A percentile compares a stretch with the other conserved stretches of the same genome.
Evolutionary conservation across 2,329 filamentous ascomycete genomes (phyloP).

Genomic region (Pseudogymnoascus sp.): DNA sequence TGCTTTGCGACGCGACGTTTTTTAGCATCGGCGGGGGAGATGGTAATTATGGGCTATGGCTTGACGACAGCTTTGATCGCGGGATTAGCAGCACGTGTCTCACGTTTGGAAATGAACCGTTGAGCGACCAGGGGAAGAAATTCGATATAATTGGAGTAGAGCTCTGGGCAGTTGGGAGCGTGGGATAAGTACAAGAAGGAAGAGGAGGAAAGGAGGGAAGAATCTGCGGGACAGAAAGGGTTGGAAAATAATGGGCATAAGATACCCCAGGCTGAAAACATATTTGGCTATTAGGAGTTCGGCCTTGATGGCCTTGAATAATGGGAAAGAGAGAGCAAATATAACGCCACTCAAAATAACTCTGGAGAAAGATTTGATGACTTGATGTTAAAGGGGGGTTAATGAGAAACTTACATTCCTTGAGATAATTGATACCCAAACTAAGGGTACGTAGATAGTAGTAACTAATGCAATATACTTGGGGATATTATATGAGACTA

Average conservation of each 20-base stretch:
- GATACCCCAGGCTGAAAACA: not conserved
- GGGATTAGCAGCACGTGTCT: conserved; percentile 79
- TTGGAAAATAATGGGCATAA: conserved; percentile 2
- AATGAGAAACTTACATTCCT: not conserved
- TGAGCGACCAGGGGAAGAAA: conserved; percentile 88
- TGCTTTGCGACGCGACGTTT: conserved; percentile 81
- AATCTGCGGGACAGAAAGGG: not conserved
- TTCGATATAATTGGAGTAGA: conserved; percentile 90
- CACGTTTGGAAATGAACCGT: conserved; percentile 89
- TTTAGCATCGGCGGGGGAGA: conserved; percentile 83
- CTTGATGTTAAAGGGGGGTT: not conserved
- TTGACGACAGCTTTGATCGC: conserved; percentile 76
- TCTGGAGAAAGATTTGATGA: not conserved
- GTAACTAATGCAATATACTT: not conserved
- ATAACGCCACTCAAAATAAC: not conserved
- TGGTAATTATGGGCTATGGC: conserved; percentile 88
- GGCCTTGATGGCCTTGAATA: not conserved
- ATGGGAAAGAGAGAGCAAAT: conserved; percentile 4
- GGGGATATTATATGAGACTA: not conserved
- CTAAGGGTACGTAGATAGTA: not conserved
- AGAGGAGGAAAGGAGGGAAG: too few relatives aligned
- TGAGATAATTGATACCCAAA: not conserved
- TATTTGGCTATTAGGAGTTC: not conserved
- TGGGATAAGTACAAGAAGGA: not conserved
- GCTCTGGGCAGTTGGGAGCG: conserved; percentile 53